Conservation (phyloP, 352 stramenopile species). For the Globisporangium cederbergense region DNA sequence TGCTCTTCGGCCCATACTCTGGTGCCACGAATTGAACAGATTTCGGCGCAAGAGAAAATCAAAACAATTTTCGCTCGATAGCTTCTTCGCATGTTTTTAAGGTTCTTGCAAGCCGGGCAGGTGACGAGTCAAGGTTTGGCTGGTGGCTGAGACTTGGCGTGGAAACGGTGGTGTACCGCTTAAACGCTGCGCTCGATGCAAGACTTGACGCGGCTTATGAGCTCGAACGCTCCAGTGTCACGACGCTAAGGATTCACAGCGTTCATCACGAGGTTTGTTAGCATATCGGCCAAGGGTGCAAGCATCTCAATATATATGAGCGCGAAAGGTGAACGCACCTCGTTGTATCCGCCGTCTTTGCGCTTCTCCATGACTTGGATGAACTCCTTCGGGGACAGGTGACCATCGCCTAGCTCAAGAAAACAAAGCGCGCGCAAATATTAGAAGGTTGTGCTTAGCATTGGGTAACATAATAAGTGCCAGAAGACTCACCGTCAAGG, state of each 20-base stretch:
- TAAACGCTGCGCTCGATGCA: slow-evolving; percentile 50
- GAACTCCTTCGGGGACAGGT: slow-evolving; percentile 79
- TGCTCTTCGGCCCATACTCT: slow-evolving; percentile 79
- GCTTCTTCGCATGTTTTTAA: not conserved
- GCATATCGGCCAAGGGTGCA: not conserved
- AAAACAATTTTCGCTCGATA: not conserved
- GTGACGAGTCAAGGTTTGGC: not conserved
- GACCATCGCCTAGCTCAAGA: slow-evolving; percentile 48
- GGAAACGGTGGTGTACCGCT: not conserved
- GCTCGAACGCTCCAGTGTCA: slow-evolving; percentile 70
- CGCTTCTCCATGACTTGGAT: slow-evolving; percentile 86
- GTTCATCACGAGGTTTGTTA: not conserved
- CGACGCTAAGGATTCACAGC: slow-evolving; percentile 40
- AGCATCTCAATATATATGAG: not conserved
- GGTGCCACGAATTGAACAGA: slow-evolving; percentile 26
- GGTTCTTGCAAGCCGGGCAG: not conserved
- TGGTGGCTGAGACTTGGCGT: not conserved
- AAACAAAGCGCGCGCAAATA: not conserved
- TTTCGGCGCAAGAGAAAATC: not conserved
- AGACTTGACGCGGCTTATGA: slow-evolving; percentile 57
- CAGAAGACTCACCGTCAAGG: slow-evolving; percentile 42
- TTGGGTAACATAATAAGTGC: not conserved
- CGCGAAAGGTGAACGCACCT: slow-evolving; percentile 35
- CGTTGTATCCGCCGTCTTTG: slow-evolving; percentile 77
- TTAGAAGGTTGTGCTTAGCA: not conserved